Evolutionary conservation across 495 filamentous ascomycete genomes (phyloP), one percentile per base, ranked within the genome.

Genomic region (Hyaloscypha variabilis): DNA sequence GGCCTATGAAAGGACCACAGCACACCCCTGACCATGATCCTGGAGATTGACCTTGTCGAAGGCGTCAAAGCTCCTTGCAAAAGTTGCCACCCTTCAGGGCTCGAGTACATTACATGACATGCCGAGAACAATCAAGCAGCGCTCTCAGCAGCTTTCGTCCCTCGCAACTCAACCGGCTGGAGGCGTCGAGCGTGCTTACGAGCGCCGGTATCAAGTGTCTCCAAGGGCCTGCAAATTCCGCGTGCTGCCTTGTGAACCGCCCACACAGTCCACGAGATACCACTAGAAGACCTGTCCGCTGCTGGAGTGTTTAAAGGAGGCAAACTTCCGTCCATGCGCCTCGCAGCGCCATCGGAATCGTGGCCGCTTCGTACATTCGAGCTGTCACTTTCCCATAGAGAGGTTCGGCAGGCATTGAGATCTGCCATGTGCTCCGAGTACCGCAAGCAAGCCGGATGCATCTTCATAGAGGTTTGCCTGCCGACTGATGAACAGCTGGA

Each of bases 1-100:
- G 62, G 72, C 62, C 63, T 73, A 68, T 65, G 21, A 62, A 70
- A 62, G 79, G 67, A 51, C 72, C 75, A 52, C 67, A 64, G 73
- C 55, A 76, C 26, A 71, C 67, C 72, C 77, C 74, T 11, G 80
- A 46, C 11, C 39, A 17, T 17, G 13, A 67, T 75, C 56, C 61
- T 54, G 64, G 29, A 53, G 30, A 14, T 13, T n/a, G 39, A 63
- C 31, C 21, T 54, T 59, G 42, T 51, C 60, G 23, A 50, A 52
- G 63, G 61, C 56, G 59, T 66, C 66, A 54, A 67, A 65, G 36
- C 23, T 63, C 51, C 60, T 49, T 14, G 26, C 26, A 6, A 13
- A 34, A 29, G 11, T 36, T 55, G 26, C 49, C 60, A 54, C 26
- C 51, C 8, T 54, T 23, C 51, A 26, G 26, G n/a, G 23, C 24